phyloP scores from a whole-genome alignment of 2,329 filamentous ascomycete species.

The Coniochaeta sp. region DNA sequence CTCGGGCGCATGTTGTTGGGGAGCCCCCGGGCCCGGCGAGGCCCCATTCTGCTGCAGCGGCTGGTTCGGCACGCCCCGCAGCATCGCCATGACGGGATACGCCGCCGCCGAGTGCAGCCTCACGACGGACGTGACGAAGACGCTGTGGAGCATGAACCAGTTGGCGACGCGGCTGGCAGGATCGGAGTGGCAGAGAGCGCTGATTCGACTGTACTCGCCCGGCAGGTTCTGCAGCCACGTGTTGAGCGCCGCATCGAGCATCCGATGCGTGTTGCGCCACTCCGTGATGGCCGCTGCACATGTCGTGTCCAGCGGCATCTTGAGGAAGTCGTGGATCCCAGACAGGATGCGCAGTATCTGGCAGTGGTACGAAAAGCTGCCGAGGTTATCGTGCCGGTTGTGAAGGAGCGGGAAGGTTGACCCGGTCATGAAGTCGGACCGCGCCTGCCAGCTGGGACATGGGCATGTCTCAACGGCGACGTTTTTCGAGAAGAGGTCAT shows the following conservation, averaged over 20 bases:
- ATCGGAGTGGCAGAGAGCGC: slow-evolving; percentile 35
- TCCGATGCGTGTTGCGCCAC: slow-evolving; percentile 33
- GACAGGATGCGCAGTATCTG: slow-evolving; percentile 34
- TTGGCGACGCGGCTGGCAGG: slow-evolving; percentile 37
- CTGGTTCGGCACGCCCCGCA: slow-evolving; percentile 7
- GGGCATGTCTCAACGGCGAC: slow-evolving; percentile 33
- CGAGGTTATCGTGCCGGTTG: slow-evolving; percentile 32
- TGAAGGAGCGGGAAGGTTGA: slow-evolving; percentile 14
- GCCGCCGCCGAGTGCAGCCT: slow-evolving; percentile 35
- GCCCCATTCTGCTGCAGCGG: neutral
- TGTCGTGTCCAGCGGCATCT: slow-evolving; percentile 29
- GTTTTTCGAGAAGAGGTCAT: slow-evolving; percentile 35
- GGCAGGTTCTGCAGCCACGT: slow-evolving; percentile 33
- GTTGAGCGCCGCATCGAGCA: slow-evolving; percentile 30
- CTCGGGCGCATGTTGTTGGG: neutral
- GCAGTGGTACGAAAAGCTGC: slow-evolving; percentile 37
- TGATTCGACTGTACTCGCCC: slow-evolving; percentile 37
- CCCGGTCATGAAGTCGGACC: neutral
- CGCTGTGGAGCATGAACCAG: slow-evolving; percentile 38
- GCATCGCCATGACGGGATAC: slow-evolving; percentile 24
- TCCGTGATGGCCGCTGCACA: slow-evolving; percentile 28
- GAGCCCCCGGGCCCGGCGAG: neutral
- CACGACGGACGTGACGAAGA: slow-evolving; percentile 35
- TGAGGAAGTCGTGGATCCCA: slow-evolving; percentile 34
- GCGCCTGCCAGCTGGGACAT: slow-evolving; percentile 8